These are phyloP conservation scores for Otatea glauca DNA, from an alignment of 176 grass and related monocot genomes.

Conservation along the genomic window DNA sequence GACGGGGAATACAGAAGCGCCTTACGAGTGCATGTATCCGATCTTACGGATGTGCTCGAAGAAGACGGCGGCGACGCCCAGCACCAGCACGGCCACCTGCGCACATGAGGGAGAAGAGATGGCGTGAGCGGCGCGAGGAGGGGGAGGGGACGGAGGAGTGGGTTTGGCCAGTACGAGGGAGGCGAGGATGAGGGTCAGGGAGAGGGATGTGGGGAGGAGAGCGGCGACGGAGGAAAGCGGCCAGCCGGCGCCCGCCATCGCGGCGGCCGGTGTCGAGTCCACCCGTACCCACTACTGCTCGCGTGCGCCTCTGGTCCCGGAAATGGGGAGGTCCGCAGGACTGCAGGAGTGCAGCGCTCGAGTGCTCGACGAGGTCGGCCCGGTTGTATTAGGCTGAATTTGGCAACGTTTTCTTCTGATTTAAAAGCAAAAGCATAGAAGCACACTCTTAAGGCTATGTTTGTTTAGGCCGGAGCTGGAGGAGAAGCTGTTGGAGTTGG, in stretches of 20 bases:
- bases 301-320: constrained; percentile 30
- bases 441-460: too few species aligned
- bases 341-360: background rate
- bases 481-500: too few species aligned
- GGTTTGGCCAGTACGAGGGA: constrained; percentile 53
- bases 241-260: constrained; percentile 50
- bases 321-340: constrained; percentile 25
- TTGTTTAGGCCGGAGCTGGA: too few species aligned
- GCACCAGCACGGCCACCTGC: constrained; percentile 59
- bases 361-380: background rate
- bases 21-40: constrained; percentile 84
- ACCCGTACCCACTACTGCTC: background rate
- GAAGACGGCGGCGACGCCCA: constrained; percentile 67
- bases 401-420: too few species aligned
- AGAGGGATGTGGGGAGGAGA: constrained; percentile 53
- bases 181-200: constrained; percentile 52
- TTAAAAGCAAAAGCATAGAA: too few species aligned
- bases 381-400: background rate
- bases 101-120: constrained; percentile 16
- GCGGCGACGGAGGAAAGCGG: constrained; percentile 47
- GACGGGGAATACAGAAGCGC: background rate
- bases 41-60: constrained; percentile 89
- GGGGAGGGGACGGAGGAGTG: background rate
- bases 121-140: constrained; percentile 8
- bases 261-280: constrained; percentile 35